Base-by-base conservation (phyloP, 495 filamentous ascomycete genomes). In the Daldinia childiae region DNA sequence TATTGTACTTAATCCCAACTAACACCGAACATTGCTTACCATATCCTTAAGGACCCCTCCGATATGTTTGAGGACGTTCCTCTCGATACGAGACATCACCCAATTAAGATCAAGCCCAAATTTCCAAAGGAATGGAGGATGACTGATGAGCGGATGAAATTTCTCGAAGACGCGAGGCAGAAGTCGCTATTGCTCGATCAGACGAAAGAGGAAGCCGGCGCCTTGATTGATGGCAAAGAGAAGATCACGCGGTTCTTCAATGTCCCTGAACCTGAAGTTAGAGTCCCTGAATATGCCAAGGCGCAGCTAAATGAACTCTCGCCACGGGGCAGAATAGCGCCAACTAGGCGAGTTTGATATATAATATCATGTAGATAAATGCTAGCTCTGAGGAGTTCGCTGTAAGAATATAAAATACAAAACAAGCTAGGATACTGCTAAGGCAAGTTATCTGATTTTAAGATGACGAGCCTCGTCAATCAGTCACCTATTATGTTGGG, bases 61-160 rank as follows among this genome's bases (percentile, higher is more conserved):
- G 95, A 99, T 71, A 89, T 87, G 43, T 98, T 97, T 72, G 88
- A 89, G 62, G 95, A 99, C 77, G 80, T 99, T 19, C 95, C 96
- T 11, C 84, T 98, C 12, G 95, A 99, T 77, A 91, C 92, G 36
- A 87, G 95, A 73, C 95, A 98, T 77, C 90, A 96, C 80, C 90
- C 87, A 74, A 85, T 86, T 58, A 94, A 92, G 81, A 64, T 70
- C n/a, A 87, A 87, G 72, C 85, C 84, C 32, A 86, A 81, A 62
- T 98, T 97, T 82, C 95, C 95, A 1, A 84, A 87, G 65, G 85
- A 88, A 60, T 99, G 95, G 95, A 85, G 83, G 43, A 82, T 98
- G 87, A 93, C 89, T 5, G 82, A 87, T 62, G 84, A 89, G 80
- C 86, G 93, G 68, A 88, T 83, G 77, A 77, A 82, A 73, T 84